Evolutionary conservation across 2,329 filamentous ascomycete genomes (phyloP).

Genomic region (Leptoxyphium fumago): DNA sequence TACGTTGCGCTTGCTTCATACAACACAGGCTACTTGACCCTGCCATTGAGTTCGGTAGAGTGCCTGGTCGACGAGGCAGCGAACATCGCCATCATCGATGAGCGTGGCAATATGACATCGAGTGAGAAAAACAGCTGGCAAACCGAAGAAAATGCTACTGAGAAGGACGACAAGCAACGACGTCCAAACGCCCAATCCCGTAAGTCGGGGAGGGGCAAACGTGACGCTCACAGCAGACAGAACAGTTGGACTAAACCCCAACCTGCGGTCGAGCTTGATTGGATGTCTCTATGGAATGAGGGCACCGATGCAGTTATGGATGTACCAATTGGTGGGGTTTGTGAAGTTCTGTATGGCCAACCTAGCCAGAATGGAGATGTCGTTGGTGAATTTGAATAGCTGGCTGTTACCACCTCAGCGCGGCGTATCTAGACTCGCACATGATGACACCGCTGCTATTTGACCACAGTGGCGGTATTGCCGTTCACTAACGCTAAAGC

Average conservation of each 20-base stretch:
- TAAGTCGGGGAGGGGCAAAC: slow-evolving; percentile 20
- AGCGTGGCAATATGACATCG: slow-evolving; percentile 43
- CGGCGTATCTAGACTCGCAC: too few species aligned
- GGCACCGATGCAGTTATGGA: slow-evolving; percentile 97
- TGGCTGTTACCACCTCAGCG: too few species aligned
- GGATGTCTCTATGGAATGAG: slow-evolving; percentile 74
- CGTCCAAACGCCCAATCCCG: slow-evolving; percentile 13
- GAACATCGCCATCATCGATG: slow-evolving; percentile 69
- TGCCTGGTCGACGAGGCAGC: slow-evolving; percentile 85
- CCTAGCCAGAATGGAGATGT: slow-evolving; percentile 5
- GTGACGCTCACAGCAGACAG: slow-evolving; percentile 22
- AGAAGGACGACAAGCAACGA: slow-evolving; percentile 21
- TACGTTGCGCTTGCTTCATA: slow-evolving; percentile 85
- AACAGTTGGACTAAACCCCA: slow-evolving; percentile 17
- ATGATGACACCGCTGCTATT: too few species aligned
- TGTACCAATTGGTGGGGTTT: slow-evolving; percentile 85
- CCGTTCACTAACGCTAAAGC: too few species aligned
- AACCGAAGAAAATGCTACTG: slow-evolving; percentile 5
- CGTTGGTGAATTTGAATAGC: neutral
- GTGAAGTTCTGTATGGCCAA: slow-evolving; percentile 79
- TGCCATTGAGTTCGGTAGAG: slow-evolving; percentile 66
- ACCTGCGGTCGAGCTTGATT: slow-evolving; percentile 39
- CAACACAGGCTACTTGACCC: slow-evolving; percentile 77
- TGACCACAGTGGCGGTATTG: too few species aligned
- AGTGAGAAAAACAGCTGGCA: slow-evolving; percentile 16